Evolutionary conservation across 768 basidiomycete genomes (phyloP), one percentile per base, ranked within the genome.

Genomic region (Tubosaeta sp.): DNA sequence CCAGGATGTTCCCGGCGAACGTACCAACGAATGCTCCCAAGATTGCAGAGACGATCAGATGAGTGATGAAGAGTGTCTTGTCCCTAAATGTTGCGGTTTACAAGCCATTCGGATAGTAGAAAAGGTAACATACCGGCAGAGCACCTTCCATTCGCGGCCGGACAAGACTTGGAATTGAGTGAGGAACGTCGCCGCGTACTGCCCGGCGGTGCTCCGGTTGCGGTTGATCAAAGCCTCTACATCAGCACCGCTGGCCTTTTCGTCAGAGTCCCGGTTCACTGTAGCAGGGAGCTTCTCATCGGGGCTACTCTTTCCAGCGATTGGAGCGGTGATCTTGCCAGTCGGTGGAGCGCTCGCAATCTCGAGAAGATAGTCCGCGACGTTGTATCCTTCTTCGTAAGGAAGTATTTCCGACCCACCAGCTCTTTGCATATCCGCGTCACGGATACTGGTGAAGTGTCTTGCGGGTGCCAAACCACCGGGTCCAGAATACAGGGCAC

Each of bases 331-430:
- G 21, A 18, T 80, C 1, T 82, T 64, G 27, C 66, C 67, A 7
- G 75, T 69, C 13, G 81, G 78, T 1, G 82, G 76, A 44, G 82
- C 81, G 59, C 82, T 86, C 1, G 93, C 93, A 46, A 97, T 78
- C 57, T 96, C 94, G 19, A 97, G 76, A 11, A 96, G 77, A 61
- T 94, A 90, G 65, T 97, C 94, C 0, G 94, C 93, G 16, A 94
- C 80, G 59, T 96, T 96, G 71, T 94, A 94, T 0, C 90, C 92
- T 44, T 82, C 76, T 8, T 80, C 86, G 60, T 84, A 91, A 10
- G 77, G 70, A 7, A 70, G 72, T 4, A 78, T 69, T 35, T 68
- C 66, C 35, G 67, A 56, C 62, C 66, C 49, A 4, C 68, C 62
- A 2, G 60, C 67, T 4, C 69, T 55, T 6, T 77, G 76, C 21